These are phyloP conservation scores for Phialophora chinensis DNA, from an alignment of 2,329 filamentous ascomycete species.

Conservation along the genomic window DNA sequence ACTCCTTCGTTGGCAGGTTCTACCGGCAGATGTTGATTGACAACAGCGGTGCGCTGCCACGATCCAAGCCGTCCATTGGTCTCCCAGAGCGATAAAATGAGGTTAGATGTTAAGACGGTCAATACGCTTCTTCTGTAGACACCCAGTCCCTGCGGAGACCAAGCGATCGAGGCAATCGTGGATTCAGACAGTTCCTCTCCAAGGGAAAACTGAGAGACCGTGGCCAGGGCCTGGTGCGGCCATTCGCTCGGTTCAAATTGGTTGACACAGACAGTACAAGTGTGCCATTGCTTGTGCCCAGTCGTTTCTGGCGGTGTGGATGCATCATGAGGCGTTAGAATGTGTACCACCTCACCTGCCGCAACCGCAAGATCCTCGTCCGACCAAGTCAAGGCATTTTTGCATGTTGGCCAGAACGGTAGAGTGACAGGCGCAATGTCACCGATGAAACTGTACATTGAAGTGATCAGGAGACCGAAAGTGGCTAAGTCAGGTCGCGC, in stretches of 20 bases:
- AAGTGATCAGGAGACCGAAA: neutral
- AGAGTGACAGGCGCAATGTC: conserved; percentile 46
- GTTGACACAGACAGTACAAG: conserved; percentile 55
- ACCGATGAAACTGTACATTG: conserved; percentile 14
- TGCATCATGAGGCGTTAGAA: conserved; percentile 51
- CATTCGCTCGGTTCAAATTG: conserved; percentile 60
- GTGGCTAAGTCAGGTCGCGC: neutral
- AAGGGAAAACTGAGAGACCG: conserved; percentile 58
- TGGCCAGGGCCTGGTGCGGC: conserved; percentile 53
- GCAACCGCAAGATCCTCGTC: conserved; percentile 63
- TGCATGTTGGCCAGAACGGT: conserved; percentile 57
- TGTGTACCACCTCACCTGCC: conserved; percentile 60
- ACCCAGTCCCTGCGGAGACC: conserved; percentile 64
- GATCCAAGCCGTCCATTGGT: conserved; percentile 52
- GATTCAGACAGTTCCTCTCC: conserved; percentile 65
- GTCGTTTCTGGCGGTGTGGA: conserved; percentile 31
- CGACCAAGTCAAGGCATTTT: conserved; percentile 64
- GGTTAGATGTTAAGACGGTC: conserved; percentile 62
- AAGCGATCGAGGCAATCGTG: conserved; percentile 56
- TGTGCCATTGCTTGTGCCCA: conserved; percentile 45
- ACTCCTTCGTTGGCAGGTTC: conserved; percentile 27
- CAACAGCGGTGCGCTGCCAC: conserved; percentile 60
- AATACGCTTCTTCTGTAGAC: conserved; percentile 61
- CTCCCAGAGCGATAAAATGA: conserved; percentile 63
- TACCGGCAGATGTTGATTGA: conserved; percentile 56